Percentiles rank a stretch among this genome's conserved stretches.
phyloP scores from a whole-genome alignment of 2,329 filamentous ascomycete species.

The Exophiala alcalophila region DNA sequence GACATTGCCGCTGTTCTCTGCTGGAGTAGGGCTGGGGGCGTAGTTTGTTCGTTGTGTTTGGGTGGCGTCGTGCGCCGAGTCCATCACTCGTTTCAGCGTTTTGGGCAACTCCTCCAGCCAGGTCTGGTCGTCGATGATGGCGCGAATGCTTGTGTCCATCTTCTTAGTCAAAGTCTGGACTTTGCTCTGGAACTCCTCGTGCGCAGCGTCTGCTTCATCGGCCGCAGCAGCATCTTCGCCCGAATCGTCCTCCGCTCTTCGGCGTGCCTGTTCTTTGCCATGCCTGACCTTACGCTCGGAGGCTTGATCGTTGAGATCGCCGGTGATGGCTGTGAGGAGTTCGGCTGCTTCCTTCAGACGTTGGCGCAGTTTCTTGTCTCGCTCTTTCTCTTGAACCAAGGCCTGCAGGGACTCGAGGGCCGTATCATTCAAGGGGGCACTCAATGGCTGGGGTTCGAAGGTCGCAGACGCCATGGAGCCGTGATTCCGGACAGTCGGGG shows the following conservation, averaged over 20 bases:
- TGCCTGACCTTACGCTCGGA: conserved; percentile 11
- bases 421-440: conserved; percentile 18
- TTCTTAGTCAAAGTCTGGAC: conserved; percentile 53
- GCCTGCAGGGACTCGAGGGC: conserved; percentile 12
- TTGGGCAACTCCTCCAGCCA: conserved; percentile 46
- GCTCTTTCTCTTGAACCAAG: conserved; percentile 7
- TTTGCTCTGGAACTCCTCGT: conserved; percentile 38
- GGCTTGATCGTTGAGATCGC: conserved; percentile 15
- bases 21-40: conserved; percentile 36
- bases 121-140: conserved; percentile 56
- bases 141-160: conserved; percentile 58
- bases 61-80: conserved; percentile 34
- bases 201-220: conserved; percentile 7
- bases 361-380: conserved; percentile 13
- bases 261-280: conserved; percentile 2
- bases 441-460: conserved; percentile 20
- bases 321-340: conserved; percentile 15
- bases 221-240: conserved; percentile 1
- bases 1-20: not conserved
- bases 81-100: conserved; percentile 44
- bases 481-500: not conserved
- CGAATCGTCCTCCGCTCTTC: conserved; percentile 1
- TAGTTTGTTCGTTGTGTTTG: conserved; percentile 33
- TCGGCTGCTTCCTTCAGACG: conserved; percentile 15
- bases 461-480: conserved; percentile 1